phyloP scores from a whole-genome alignment of 2,329 filamentous ascomycete species.

The Verticillium nonalfalfae region DNA sequence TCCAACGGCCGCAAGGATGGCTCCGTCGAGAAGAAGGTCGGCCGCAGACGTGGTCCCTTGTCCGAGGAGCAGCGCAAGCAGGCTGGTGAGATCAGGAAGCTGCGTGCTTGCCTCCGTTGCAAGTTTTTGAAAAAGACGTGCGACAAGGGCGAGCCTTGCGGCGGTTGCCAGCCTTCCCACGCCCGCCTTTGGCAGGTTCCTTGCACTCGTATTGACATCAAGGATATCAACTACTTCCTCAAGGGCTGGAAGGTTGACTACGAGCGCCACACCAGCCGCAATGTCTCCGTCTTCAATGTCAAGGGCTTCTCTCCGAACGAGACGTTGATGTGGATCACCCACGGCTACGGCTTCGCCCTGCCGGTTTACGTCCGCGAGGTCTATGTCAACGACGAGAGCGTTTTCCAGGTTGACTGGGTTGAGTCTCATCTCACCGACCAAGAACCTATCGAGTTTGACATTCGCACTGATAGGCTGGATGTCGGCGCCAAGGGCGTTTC shows the following conservation, averaged over 20 bases:
- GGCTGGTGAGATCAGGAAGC: constrained; percentile 92
- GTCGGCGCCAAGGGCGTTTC: constrained; percentile 86
- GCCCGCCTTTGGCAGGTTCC: constrained; percentile 95
- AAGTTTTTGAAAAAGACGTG: constrained; percentile 99
- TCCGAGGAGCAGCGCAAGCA: constrained; percentile 92
- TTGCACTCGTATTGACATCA: constrained; percentile 96
- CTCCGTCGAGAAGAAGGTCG: constrained; percentile 81
- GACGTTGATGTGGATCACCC: constrained; percentile 81
- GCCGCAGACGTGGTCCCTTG: constrained; percentile 81
- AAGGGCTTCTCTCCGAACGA: constrained; percentile 71
- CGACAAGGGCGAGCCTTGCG: constrained; percentile 94
- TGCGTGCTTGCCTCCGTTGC: constrained; percentile 88
- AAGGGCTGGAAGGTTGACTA: constrained; percentile 99
- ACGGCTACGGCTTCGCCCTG: constrained; percentile 89
- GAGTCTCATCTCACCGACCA: constrained; percentile 65
- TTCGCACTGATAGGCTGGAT: constrained; percentile 81
- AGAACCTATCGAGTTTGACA: constrained; percentile 74
- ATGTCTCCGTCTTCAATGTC: constrained; percentile 90
- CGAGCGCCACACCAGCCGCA: constrained; percentile 79
- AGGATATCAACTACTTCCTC: constrained; percentile 97
- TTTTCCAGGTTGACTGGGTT: constrained; percentile 90
- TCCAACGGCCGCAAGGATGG: constrained; percentile 74
- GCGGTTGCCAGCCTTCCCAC: constrained; percentile 91
- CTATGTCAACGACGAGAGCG: constrained; percentile 84
- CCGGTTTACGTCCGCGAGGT: constrained; percentile 93